Conservation (phyloP, 192 early-diverging fungal genomes). For the Geosiphon pyriformis region DNA sequence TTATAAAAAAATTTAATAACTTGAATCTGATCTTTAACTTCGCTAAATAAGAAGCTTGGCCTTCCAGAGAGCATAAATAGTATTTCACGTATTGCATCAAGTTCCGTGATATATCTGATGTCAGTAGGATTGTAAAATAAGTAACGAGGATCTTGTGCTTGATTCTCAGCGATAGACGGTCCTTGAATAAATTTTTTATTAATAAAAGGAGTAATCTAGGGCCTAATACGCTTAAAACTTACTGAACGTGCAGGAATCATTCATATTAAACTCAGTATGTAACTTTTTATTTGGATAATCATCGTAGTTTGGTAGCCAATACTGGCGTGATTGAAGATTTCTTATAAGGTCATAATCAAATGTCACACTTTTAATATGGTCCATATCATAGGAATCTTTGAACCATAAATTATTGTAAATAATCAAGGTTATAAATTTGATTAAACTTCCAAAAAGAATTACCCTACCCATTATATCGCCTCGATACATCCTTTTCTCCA, state of each 20-base stretch:
- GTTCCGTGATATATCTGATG: constrained; percentile 26
- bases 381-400: not conserved
- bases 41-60: constrained; percentile 27
- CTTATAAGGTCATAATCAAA: constrained; percentile 16
- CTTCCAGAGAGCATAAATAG: constrained; percentile 33
- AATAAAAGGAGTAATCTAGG: not conserved
- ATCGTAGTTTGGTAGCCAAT: constrained; percentile 22
- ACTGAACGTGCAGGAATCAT: constrained; percentile 26
- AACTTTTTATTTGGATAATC: not conserved
- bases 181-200: constrained; percentile 2
- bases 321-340: constrained; percentile 20
- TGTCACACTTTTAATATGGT: not conserved
- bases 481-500: not conserved
- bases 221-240: constrained; percentile 4
- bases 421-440: not conserved
- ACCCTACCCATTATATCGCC: constrained; percentile 6
- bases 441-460: not conserved
- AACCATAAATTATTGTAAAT: not conserved
- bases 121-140: constrained; percentile 14
- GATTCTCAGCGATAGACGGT: constrained; percentile 9
- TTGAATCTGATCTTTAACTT: constrained; percentile 5
- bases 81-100: constrained; percentile 35
- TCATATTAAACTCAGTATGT: constrained; percentile 5
- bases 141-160: constrained; percentile 13
- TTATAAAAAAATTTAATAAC: not conserved